Conservation (phyloP, 225 moss, liverwort and hornwort species). For the Neckera pumila region DNA sequence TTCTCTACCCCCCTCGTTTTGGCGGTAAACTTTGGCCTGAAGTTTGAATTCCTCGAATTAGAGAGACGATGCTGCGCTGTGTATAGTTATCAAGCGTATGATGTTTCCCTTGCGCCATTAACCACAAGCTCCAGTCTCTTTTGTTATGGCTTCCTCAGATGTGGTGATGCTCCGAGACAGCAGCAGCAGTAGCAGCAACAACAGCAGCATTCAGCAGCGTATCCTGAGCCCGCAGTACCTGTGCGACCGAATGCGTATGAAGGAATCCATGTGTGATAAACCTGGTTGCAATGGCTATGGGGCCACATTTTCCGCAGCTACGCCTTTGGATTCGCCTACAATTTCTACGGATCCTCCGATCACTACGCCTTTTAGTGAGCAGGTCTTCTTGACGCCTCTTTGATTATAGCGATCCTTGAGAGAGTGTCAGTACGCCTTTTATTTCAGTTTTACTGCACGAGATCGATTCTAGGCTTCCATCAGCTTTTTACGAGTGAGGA, state of each 20-base stretch:
- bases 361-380: conserved; percentile 28
- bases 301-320: not conserved
- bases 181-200: not conserved
- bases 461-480: not conserved
- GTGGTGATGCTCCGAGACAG: not conserved
- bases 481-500: not conserved
- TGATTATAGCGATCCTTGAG: not conserved
- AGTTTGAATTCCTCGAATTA: not conserved
- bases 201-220: not conserved
- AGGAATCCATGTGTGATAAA: not conserved
- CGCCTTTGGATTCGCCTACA: not conserved
- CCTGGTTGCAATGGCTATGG: not conserved
- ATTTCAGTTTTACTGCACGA: not conserved
- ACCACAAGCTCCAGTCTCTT: not conserved
- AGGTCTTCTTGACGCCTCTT: not conserved
- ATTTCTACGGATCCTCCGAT: conserved; percentile 8
- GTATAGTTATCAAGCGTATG: not conserved
- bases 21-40: not conserved
- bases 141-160: conserved; percentile 10
- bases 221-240: not conserved
- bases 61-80: not conserved
- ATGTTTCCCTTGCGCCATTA: not conserved
- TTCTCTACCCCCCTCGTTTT: not conserved
- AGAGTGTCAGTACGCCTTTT: not conserved
- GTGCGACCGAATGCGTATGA: not conserved